phyloP scores from a whole-genome alignment of 192 early-diverging fungal genomes.

The Coemansia sp. region DNA sequence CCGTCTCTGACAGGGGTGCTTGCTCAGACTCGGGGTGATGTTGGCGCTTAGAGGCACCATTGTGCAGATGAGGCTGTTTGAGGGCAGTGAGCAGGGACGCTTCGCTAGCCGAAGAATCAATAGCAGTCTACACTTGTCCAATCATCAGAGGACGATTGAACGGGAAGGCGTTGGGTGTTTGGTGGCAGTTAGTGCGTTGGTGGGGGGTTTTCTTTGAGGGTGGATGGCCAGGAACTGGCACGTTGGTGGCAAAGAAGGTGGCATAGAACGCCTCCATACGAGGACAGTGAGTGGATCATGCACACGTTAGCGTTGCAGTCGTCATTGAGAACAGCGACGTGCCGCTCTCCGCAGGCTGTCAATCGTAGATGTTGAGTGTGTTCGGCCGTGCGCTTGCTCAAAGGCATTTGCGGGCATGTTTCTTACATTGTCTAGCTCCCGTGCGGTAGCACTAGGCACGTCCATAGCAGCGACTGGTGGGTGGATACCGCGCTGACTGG shows the following conservation, averaged over 20 bases:
- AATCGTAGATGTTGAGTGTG: slow-evolving; percentile 31
- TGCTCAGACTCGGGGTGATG: neutral
- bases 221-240: neutral
- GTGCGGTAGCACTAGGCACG: neutral
- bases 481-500: neutral
- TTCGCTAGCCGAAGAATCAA: neutral
- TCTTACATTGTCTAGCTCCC: slow-evolving; percentile 33
- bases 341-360: slow-evolving; percentile 3
- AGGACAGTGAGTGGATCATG: neutral
- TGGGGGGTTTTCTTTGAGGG: neutral
- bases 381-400: slow-evolving; percentile 21
- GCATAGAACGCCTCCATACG: no score
- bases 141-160: neutral
- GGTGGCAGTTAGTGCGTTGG: neutral
- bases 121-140: neutral
- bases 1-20: neutral
- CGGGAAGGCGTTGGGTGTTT: neutral
- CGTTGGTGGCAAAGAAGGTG: neutral
- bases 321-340: slow-evolving; percentile 20
- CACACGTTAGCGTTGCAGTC: neutral
- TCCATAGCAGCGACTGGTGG: neutral
- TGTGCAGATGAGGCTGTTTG: neutral
- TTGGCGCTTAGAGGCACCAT: slow-evolving; percentile 2
- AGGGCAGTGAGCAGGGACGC: neutral
- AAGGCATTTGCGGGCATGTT: slow-evolving; percentile 6